Evolutionary conservation across 805 yeast genomes (phyloP).

Genomic region (Candida parachauliodes): DNA sequence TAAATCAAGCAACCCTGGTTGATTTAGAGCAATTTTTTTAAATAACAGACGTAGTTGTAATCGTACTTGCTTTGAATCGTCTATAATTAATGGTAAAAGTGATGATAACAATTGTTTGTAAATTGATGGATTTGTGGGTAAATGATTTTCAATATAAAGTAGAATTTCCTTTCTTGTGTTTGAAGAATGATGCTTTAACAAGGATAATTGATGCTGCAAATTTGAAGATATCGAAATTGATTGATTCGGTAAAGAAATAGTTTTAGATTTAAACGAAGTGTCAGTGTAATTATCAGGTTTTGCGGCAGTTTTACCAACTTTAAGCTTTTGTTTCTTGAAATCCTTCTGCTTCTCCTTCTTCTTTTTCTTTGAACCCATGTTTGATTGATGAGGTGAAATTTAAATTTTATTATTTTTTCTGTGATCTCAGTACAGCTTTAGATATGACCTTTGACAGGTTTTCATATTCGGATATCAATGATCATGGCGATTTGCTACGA

Average conservation of each 20-base stretch:
- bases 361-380: conserved; percentile 52
- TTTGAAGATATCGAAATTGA: conserved; percentile 30
- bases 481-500: conserved; percentile 18
- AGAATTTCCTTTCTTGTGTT: conserved; percentile 71
- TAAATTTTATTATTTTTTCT: conserved; percentile 2
- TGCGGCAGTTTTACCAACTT: conserved; percentile 79
- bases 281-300: conserved; percentile 77
- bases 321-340: conserved; percentile 72
- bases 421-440: neutral
- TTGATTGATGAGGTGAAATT: neutral
- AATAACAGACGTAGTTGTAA: conserved; percentile 49
- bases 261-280: conserved; percentile 75
- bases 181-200: conserved; percentile 70
- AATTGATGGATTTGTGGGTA: conserved; percentile 50
- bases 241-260: conserved; percentile 48
- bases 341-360: conserved; percentile 67
- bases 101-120: conserved; percentile 55
- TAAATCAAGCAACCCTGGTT: conserved; percentile 54
- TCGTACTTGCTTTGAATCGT: conserved; percentile 64
- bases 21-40: conserved; percentile 43
- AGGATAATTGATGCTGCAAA: conserved; percentile 57
- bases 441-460: conserved; percentile 11
- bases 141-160: conserved; percentile 44
- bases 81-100: conserved; percentile 63
- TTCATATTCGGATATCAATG: conserved; percentile 10